Evolutionary conservation across 495 filamentous ascomycete species (phyloP), one percentile per base, ranked within the genome.

Genomic region (Penicillium roqueforti): DNA sequence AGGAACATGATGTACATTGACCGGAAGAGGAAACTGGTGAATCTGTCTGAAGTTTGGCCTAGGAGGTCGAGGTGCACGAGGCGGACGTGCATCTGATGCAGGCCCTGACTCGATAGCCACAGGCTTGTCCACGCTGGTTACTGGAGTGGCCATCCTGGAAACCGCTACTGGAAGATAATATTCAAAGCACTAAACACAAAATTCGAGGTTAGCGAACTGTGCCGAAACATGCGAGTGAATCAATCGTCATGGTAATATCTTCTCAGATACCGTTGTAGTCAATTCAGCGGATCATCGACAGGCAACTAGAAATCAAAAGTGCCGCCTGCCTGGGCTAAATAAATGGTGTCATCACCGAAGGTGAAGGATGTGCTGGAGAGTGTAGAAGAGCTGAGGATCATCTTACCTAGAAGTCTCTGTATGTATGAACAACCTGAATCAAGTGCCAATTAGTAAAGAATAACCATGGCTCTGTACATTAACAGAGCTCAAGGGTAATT

Each of bases 241-340:
- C 34, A 43, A 45, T 46, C 52, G 39, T 40, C 53, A 44, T 44
- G 47, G 44, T 28, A 28, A 36, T 25, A 44, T 74, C 73, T 78
- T 79, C 82, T 95, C 91, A 95, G 91, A 96, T 95, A 96, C 91
- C 91, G 91, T 95, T 95, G 91, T 95, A 96, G 91, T 95, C 90
- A 80, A 82, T 81, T 67, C 71, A 68, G 68, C 70, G 78, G 75
- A 78, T 80, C 91, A 96, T 77, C 65, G 87, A 81, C 76, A 76
- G 82, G 81, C 77, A 74, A 83, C 73, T 76, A 83, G 84, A 89
- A 87, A 84, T 87, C 83, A 86, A 79, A 79, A 73, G 79, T 78
- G 76, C 78, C 78, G 58, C 63, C 51, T 70, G 71, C 76, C 77
- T 81, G 68, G 69, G 74, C 69, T 69, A 58, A 48, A 31, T 70